These are phyloP conservation scores for Arabidopsis suecica DNA, from an alignment of 345 rosid genomes.

Conservation along the genomic window DNA sequence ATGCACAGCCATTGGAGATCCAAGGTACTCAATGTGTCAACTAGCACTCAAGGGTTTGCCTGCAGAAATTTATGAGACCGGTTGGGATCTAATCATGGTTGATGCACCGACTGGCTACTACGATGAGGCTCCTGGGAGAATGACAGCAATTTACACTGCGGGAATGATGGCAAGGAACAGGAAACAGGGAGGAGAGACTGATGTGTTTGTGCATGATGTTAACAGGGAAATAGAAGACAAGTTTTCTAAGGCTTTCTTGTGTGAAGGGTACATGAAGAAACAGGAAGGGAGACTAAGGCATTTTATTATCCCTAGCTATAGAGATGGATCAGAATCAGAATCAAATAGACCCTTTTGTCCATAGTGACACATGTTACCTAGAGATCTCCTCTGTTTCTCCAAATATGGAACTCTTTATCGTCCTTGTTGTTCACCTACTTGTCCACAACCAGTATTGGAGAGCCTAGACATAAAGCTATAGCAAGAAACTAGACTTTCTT, in stretches of 20 bases:
- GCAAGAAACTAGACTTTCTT: conserved; percentile 18
- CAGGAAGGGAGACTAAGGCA: conserved; percentile 86
- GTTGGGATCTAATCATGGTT: conserved; percentile 91
- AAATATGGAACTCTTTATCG: not conserved
- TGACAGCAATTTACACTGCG: conserved; percentile 81
- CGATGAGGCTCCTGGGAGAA: conserved; percentile 87
- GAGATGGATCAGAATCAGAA: conserved; percentile 43
- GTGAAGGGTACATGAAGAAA: conserved; percentile 73
- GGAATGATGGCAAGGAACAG: conserved; percentile 90
- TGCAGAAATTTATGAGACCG: conserved; percentile 64
- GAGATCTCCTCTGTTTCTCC: conserved; percentile 10
- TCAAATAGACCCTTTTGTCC: conserved; percentile 70
- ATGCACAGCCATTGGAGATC: conserved; percentile 71
- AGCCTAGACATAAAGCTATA: conserved; percentile 4
- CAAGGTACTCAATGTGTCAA: conserved; percentile 74
- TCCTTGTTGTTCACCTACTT: conserved; percentile 1
- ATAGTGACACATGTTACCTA: conserved; percentile 31
- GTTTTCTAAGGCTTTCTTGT: conserved; percentile 75
- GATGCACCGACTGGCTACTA: conserved; percentile 87
- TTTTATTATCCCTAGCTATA: conserved; percentile 80
- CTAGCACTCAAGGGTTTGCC: conserved; percentile 88
- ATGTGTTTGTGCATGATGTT: conserved; percentile 89
- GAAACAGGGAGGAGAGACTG: conserved; percentile 64
- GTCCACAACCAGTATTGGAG: not conserved
- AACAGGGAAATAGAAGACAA: conserved; percentile 75